Evolutionary conservation across 1,284 basidiomycete species (phyloP), one percentile per base, ranked within the genome.

Genomic region (Sanghuangporus baumii): DNA sequence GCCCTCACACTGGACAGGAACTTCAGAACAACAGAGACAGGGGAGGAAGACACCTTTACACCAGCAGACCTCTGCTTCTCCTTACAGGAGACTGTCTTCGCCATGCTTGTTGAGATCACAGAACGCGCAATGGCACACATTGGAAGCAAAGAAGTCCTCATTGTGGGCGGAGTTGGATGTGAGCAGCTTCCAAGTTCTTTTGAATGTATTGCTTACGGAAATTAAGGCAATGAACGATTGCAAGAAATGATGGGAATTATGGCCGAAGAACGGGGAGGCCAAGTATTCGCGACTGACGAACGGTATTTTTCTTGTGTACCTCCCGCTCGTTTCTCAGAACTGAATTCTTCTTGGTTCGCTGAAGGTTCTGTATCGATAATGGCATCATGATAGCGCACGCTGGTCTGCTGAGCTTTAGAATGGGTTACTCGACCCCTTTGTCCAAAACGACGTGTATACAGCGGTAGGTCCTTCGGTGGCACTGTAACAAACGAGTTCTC

Each of bases 371-470:
- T 75, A 98, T 99, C 66, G 97, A 99, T 75, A 99, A 99, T 71
- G 97, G 97, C 2, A 96, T 99, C 71, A 99, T 99, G 97, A 99
- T 99, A 62, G 97, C 97, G 0, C 97, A 99, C 74, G 97, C 97
- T 1, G 96, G 96, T 31, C 79, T 99, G 55, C 80, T 99, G 43
- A 88, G 89, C 63, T 94, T 87, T 74, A 83, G 97, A 6, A 98
- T 97, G 94, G 96, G 96, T n/a, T 82, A 87, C 67, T 75, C 76
- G 54, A 97, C 94, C 1, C 83, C 89, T 2, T 71, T 98, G 38
- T 75, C 81, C 47, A 86, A 96, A 72, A 94, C 88, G 63, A 89
- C 85, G 40, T 95, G 93, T 68, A 98, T 94, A 6, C 95, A 98
- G 76, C 81, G 94, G 92, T 92, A 67, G 67, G 76, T 59, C 18